These are phyloP conservation scores for Tausonia pullulans DNA, from an alignment of 1,284 basidiomycete genomes.

Conservation along the genomic window DNA sequence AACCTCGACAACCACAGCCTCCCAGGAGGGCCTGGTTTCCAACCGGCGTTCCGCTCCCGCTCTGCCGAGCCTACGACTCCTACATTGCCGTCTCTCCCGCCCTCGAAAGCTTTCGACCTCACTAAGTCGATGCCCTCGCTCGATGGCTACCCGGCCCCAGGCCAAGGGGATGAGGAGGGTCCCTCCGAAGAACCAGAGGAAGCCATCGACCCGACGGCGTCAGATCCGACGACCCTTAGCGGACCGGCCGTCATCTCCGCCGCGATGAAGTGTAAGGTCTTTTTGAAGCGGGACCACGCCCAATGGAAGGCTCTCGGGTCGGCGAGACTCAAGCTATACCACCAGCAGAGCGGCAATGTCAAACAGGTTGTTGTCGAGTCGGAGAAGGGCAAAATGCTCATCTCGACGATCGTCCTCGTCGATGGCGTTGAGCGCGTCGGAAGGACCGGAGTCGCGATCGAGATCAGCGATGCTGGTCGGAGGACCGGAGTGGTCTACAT, in stretches of 20 bases:
- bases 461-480: slow-evolving; percentile 77
- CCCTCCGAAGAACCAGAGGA: slow-evolving; percentile 42
- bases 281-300: slow-evolving; percentile 85
- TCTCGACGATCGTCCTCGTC: slow-evolving; percentile 88
- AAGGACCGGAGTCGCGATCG: slow-evolving; percentile 93
- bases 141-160: slow-evolving; percentile 45
- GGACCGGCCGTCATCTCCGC: slow-evolving; percentile 68
- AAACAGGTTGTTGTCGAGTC: slow-evolving; percentile 95
- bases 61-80: slow-evolving; percentile 10
- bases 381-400: slow-evolving; percentile 62
- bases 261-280: slow-evolving; percentile 98
- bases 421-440: slow-evolving; percentile 97
- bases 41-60: background rate
- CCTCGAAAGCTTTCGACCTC: slow-evolving; percentile 3
- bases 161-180: slow-evolving; percentile 35
- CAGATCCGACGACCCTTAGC: slow-evolving; percentile 40
- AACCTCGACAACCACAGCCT: background rate
- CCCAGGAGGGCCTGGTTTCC: background rate
- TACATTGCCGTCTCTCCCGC: background rate
- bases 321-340: slow-evolving; percentile 76
- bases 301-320: slow-evolving; percentile 95
- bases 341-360: slow-evolving; percentile 66
- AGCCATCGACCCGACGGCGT: slow-evolving; percentile 38
- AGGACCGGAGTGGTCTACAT: slow-evolving; percentile 95
- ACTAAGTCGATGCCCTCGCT: slow-evolving; percentile 18